Conservation (phyloP, 2,329 filamentous ascomycete genomes). For the Penicillium rolfsii region DNA sequence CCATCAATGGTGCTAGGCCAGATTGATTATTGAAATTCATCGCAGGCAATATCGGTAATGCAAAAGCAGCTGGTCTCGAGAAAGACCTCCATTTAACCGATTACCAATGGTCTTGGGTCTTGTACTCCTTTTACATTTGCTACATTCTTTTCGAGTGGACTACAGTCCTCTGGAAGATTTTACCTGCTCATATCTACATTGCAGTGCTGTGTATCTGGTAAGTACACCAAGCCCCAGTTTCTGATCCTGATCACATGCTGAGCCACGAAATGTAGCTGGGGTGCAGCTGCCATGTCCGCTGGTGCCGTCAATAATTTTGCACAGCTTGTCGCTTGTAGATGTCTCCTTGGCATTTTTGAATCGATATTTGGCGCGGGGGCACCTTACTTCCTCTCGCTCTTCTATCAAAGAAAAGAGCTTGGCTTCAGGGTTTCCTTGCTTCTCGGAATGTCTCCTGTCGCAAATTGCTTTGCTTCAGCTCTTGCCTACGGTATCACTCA, state of each 20-base stretch:
- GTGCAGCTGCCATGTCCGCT: conserved; percentile 31
- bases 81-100: conserved; percentile 25
- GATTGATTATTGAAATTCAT: background rate
- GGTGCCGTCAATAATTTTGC: conserved; percentile 29
- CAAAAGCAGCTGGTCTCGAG: conserved; percentile 30
- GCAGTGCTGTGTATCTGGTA: conserved; percentile 29
- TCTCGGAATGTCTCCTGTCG: conserved; percentile 42
- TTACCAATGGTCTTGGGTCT: conserved; percentile 31
- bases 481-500: conserved; percentile 46
- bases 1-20: background rate
- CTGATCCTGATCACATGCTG: background rate
- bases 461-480: conserved; percentile 45
- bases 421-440: conserved; percentile 55
- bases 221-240: background rate
- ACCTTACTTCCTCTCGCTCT: conserved; percentile 48
- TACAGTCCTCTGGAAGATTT: conserved; percentile 30
- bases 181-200: conserved; percentile 31
- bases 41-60: conserved; percentile 29
- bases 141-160: conserved; percentile 35
- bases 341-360: conserved; percentile 29
- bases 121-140: conserved; percentile 33
- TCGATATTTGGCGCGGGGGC: conserved; percentile 29
- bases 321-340: conserved; percentile 28
- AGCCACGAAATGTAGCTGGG: conserved; percentile 23
- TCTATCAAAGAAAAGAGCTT: conserved; percentile 56